phyloP scores from a whole-genome alignment of 75 land plant species.

The Selaginella tamariscina region DNA sequence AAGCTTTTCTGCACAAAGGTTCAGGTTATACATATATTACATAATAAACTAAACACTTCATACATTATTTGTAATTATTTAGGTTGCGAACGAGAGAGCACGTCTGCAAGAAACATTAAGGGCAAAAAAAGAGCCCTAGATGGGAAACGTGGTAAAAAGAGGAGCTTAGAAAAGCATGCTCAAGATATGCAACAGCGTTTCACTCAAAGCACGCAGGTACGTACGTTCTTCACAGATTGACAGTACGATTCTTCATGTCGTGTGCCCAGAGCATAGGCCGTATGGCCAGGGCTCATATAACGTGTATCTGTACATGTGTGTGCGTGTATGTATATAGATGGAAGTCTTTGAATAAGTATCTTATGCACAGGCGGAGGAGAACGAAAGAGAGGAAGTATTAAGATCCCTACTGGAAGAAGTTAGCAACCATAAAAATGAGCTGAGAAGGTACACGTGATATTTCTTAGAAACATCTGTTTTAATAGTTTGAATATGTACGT shows the following conservation, averaged over 20 bases:
- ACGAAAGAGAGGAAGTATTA: conserved; percentile 35
- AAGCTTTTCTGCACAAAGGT: too few relatives aligned
- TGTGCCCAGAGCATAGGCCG: too few relatives aligned
- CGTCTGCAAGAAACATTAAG: conserved; percentile 45
- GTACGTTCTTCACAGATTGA: background rate
- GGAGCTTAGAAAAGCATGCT: conserved; percentile 45
- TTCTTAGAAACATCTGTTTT: background rate
- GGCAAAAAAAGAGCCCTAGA: conserved; percentile 25
- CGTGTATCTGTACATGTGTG: too few relatives aligned
- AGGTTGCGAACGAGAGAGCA: conserved; percentile 53
- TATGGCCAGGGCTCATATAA: too few relatives aligned
- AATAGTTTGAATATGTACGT: background rate
- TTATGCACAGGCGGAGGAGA: conserved; percentile 55
- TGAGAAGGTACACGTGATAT: conserved; percentile 26
- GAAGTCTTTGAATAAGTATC: too few relatives aligned
- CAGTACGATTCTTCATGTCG: too few relatives aligned
- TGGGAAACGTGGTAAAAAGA: conserved; percentile 28
- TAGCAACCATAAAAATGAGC: conserved; percentile 27
- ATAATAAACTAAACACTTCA: background rate
- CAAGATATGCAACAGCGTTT: conserved; percentile 50
- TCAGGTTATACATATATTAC: too few relatives aligned
- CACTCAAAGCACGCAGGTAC: conserved; percentile 55
- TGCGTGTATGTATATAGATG: too few relatives aligned
- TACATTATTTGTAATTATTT: background rate
- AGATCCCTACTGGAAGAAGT: conserved; percentile 31